phyloP scores from a whole-genome alignment of 352 stramenopile species.

The Globisporangium iwayamae region DNA sequence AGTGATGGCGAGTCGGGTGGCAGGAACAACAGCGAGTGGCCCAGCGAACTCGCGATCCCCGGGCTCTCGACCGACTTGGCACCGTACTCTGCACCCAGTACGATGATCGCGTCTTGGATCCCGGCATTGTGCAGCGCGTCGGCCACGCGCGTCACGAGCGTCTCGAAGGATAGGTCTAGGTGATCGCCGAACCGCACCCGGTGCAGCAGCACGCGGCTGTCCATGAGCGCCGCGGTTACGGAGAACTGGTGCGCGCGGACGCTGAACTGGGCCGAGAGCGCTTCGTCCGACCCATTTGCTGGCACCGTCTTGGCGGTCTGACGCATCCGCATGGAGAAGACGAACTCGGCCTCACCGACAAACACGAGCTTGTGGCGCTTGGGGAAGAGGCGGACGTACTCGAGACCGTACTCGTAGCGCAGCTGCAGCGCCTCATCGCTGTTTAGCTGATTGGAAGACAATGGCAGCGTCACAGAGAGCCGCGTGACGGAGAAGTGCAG shows the following conservation, averaged over 20 bases:
- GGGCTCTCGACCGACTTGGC: not conserved
- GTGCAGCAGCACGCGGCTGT: not conserved
- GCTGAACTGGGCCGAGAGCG: too few relatives aligned
- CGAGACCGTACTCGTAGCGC: not conserved
- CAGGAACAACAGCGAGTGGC: too few relatives aligned
- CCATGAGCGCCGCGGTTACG: not conserved
- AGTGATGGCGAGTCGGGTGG: too few relatives aligned
- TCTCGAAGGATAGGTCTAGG: not conserved
- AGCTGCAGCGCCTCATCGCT: not conserved
- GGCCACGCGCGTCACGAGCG: not conserved
- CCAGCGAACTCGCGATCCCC: too few relatives aligned
- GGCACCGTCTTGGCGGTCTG: not conserved
- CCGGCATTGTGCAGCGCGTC: not conserved
- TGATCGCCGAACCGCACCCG: not conserved
- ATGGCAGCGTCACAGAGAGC: not conserved
- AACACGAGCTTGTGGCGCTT: not conserved
- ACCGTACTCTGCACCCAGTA: not conserved
- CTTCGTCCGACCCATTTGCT: not conserved
- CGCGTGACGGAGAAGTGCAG: not conserved
- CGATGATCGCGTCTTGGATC: not conserved
- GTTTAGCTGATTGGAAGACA: not conserved
- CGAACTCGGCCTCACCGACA: not conserved
- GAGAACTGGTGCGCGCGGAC: not conserved
- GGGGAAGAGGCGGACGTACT: not conserved
- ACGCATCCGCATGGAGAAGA: not conserved